phyloP scores from a whole-genome alignment of 2,329 filamentous ascomycete genomes.

The Monosporascus sp. region DNA sequence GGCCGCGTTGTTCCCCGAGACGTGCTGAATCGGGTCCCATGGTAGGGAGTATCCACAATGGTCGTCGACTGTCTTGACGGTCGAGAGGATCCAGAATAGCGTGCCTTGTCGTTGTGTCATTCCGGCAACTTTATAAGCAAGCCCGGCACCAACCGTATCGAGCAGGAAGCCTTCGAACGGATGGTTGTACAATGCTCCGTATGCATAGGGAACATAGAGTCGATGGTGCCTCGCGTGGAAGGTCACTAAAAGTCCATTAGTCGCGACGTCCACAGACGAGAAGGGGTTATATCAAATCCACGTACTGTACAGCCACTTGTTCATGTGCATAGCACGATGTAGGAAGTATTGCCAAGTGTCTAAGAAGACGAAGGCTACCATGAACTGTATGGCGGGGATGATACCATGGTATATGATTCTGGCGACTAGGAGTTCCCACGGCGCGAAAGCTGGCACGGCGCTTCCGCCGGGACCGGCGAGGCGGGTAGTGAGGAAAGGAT shows the following conservation, averaged over 20 bases:
- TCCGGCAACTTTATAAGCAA: constrained; percentile 74
- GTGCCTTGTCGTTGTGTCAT: constrained; percentile 86
- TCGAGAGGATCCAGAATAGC: constrained; percentile 82
- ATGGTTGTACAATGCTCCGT: constrained; percentile 95
- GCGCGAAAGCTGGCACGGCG: constrained; percentile 66
- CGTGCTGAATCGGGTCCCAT: constrained; percentile 86
- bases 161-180: constrained; percentile 89
- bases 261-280: constrained; percentile 40
- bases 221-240: constrained; percentile 96
- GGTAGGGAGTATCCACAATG: constrained; percentile 96
- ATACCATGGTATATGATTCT: constrained; percentile 73
- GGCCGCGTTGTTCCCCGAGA: constrained; percentile 90
- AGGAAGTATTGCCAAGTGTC: constrained; percentile 99
- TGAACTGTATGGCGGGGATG: constrained; percentile 73
- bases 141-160: constrained; percentile 80
- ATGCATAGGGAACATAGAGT: constrained; percentile 95
- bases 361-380: constrained; percentile 66
- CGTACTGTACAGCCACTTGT: constrained; percentile 94
- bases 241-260: constrained; percentile 49
- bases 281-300: constrained; percentile 46
- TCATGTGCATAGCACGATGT: constrained; percentile 94
- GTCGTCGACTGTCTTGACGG: constrained; percentile 95
- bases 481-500: constrained; percentile 63
- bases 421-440: constrained; percentile 73
- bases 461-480: constrained; percentile 46